Conservation (phyloP, 2,329 filamentous ascomycete genomes). For the Fusarium irregulare region DNA sequence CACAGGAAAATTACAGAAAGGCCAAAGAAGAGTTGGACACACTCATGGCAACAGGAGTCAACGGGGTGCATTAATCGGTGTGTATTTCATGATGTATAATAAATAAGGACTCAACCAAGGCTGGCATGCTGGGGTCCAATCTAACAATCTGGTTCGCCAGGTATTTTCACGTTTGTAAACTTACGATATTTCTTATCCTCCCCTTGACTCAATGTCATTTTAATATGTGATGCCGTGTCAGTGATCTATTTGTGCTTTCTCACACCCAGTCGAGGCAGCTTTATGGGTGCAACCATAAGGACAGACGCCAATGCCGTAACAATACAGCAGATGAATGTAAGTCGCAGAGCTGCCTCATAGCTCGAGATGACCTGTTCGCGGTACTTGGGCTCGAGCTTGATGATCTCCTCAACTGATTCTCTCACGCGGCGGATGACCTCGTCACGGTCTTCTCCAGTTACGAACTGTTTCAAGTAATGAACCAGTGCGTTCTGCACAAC, state of each 20-base stretch:
- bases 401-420: slow-evolving; percentile 65
- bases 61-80: slow-evolving; percentile 54
- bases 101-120: slow-evolving; percentile 33
- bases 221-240: neutral
- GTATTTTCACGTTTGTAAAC: slow-evolving; percentile 15
- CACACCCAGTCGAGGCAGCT: slow-evolving; percentile 63
- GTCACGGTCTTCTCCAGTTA: slow-evolving; percentile 69
- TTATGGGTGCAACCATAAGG: slow-evolving; percentile 62
- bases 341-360: slow-evolving; percentile 63
- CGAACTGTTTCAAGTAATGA: slow-evolving; percentile 66
- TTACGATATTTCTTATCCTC: slow-evolving; percentile 1
- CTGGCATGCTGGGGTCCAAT: slow-evolving; percentile 33
- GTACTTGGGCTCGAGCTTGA: slow-evolving; percentile 57
- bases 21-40: slow-evolving; percentile 81
- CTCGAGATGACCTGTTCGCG: slow-evolving; percentile 65
- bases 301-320: slow-evolving; percentile 61
- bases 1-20: slow-evolving; percentile 84
- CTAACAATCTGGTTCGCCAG: slow-evolving; percentile 32
- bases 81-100: slow-evolving; percentile 40
- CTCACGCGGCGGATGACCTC: slow-evolving; percentile 65
- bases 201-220: slow-evolving; percentile 1
- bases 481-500: slow-evolving; percentile 78
- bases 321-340: slow-evolving; percentile 59
- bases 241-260: slow-evolving; percentile 47
- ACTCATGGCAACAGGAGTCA: slow-evolving; percentile 56